Percentiles rank a stretch among this genome's conserved stretches.
These are phyloP conservation scores for Candida koratica DNA, from an alignment of 805 yeast genomes.

Conservation along the genomic window DNA sequence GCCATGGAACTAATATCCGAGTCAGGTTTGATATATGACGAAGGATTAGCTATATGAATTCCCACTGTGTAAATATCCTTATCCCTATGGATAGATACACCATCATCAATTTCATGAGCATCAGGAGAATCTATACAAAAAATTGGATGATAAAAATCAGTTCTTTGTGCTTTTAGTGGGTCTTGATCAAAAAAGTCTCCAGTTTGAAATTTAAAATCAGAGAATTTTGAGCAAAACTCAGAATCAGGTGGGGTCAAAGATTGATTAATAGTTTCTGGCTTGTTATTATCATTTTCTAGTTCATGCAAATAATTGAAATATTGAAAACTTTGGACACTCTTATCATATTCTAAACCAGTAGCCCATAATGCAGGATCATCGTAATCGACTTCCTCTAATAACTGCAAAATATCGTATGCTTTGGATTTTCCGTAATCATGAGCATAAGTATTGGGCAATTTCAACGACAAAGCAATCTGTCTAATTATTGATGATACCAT, in stretches of 20 bases:
- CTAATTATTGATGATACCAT: constrained; percentile 37
- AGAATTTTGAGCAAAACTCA: neutral
- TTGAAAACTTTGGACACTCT: neutral
- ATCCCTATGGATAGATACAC: constrained; percentile 56
- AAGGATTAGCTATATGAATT: constrained; percentile 85
- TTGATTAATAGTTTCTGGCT: neutral
- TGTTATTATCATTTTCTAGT: neutral
- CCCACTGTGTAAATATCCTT: constrained; percentile 41
- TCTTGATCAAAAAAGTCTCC: constrained; percentile 28
- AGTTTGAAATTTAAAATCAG: neutral
- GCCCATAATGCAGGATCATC: constrained; percentile 55
- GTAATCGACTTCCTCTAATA: constrained; percentile 21
- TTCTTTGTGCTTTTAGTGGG: constrained; percentile 28
- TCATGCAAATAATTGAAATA: constrained; percentile 9
- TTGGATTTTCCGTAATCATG: constrained; percentile 49
- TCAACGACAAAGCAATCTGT: constrained; percentile 1
- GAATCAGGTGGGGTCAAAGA: neutral
- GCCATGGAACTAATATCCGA: constrained; percentile 52
- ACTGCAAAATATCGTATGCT: constrained; percentile 47
- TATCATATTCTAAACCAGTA: constrained; percentile 14
- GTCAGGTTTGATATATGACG: constrained; percentile 51
- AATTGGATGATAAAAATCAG: constrained; percentile 48
- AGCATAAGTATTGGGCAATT: constrained; percentile 4
- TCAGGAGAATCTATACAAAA: constrained; percentile 79
- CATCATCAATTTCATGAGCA: constrained; percentile 94